These are phyloP conservation scores for Lyophyllum shimeji DNA, from an alignment of 768 basidiomycete species.

Conservation along the genomic window DNA sequence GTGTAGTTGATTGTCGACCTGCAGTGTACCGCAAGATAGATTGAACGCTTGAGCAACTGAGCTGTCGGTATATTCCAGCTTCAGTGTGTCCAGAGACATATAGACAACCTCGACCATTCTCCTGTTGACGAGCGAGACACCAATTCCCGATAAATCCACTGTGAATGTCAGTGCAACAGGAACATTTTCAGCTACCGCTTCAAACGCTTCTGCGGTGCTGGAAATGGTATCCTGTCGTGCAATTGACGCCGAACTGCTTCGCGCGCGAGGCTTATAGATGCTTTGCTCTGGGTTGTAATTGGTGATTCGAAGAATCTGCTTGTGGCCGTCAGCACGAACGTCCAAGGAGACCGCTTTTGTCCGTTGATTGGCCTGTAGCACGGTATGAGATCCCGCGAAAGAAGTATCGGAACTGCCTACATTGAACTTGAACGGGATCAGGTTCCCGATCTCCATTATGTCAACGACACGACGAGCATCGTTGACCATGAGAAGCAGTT, in stretches of 20 bases:
- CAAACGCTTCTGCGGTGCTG: conserved; percentile 74
- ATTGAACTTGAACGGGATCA: conserved; percentile 84
- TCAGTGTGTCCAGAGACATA: conserved; percentile 71
- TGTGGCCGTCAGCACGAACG: conserved; percentile 84
- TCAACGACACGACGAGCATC: conserved; percentile 70
- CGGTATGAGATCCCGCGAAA: neutral
- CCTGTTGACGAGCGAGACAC: conserved; percentile 88
- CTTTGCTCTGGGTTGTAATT: conserved; percentile 84
- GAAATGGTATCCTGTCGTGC: conserved; percentile 70
- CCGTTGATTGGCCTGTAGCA: conserved; percentile 49
- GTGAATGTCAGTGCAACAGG: conserved; percentile 62
- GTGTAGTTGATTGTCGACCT: conserved; percentile 97
- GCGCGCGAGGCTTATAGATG: conserved; percentile 78
- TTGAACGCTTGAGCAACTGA: conserved; percentile 77
- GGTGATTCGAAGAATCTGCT: conserved; percentile 84
- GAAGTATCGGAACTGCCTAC: conserved; percentile 37
- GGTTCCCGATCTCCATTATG: conserved; percentile 93
- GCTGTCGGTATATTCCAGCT: conserved; percentile 84
- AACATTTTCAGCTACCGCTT: conserved; percentile 78
- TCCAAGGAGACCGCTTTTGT: conserved; percentile 81
- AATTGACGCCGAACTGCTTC: conserved; percentile 43
- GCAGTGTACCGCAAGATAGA: conserved; percentile 80
- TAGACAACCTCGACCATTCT: conserved; percentile 89
- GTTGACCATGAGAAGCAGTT: conserved; percentile 64
- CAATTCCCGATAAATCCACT: conserved; percentile 86